A percentile compares a stretch with the other conserved stretches of the same genome.
phyloP scores from a whole-genome alignment of 1,284 basidiomycete species.

The Fistulina hepatica region DNA sequence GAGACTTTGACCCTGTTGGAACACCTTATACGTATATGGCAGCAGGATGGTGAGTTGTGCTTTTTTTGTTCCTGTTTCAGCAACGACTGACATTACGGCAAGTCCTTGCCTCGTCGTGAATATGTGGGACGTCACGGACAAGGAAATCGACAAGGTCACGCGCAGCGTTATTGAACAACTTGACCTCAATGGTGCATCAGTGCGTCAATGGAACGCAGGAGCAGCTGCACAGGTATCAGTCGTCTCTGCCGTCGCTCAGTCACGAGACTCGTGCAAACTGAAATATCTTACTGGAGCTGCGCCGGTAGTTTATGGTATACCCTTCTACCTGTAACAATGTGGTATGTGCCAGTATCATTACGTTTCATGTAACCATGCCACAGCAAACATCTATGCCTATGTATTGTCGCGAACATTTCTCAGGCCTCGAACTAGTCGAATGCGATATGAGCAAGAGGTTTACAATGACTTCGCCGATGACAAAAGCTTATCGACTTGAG shows the following conservation, averaged over 20 bases:
- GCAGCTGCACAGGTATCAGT: conserved; percentile 36
- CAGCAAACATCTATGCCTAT: no score
- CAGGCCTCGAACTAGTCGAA: no score
- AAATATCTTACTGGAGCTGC: conserved; percentile 95
- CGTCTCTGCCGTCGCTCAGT: conserved; percentile 70
- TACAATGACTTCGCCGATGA: no score
- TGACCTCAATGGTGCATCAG: conserved; percentile 36
- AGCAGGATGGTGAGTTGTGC: conserved; percentile 77
- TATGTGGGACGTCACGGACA: conserved; percentile 97
- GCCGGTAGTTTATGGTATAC: conserved; percentile 90
- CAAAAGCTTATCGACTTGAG: no score
- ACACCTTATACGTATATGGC: conserved; percentile 93
- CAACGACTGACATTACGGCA: conserved; percentile 9
- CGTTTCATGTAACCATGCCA: no score
- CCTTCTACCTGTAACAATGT: conserved; percentile 61
- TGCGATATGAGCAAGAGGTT: no score
- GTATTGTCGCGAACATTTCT: no score
- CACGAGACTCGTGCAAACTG: conserved; percentile 76
- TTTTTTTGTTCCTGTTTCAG: background rate
- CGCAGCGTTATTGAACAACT: conserved; percentile 75
- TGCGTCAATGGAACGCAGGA: conserved; percentile 19
- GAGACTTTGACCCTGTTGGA: conserved; percentile 85
- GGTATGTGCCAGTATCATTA: no score
- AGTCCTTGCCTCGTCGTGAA: conserved; percentile 91
- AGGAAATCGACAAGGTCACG: conserved; percentile 91